Base-by-base conservation (phyloP, 2,329 filamentous ascomycete genomes). In the Beauveria varroae region DNA sequence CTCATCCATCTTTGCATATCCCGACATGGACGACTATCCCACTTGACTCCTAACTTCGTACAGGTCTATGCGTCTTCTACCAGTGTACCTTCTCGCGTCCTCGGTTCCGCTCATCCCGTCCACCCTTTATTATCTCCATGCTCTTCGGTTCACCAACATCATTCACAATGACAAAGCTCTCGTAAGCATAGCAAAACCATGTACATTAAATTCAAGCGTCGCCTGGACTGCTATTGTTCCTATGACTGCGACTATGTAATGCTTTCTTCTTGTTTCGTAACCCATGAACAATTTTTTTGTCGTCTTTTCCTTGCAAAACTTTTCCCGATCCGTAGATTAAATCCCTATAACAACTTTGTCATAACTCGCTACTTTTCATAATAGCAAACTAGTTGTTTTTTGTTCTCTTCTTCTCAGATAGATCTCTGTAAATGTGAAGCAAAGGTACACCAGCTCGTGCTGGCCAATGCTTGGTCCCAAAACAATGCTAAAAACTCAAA, bases 401-500 rank as follows among this genome's bases (percentile, higher is more conserved):
- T 26, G 26, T 50, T 57, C 20, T 40, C 40, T 57, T 49, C 37
- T 40, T 44, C 9, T 47, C 43, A 40, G 22, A n/a, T 53, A 28
- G 9, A 30, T 47, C 28, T 49, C 55, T 49, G 30, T 37, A 49
- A 37, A 50, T 57, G 20, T 28, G 30, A 57, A 49, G 55, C 44
- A 57, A 49, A 49, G 30, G 30, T 40, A 49, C 44, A 57, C 55
- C 28, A 47, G 44, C 44, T 44, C 55, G 16, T 57, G 34, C 22
- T 51, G 46, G 56, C 46, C 37, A 52, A 59, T 43, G 37, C 47
- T 40, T 50, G 20, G 22, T 49, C 6, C 43, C 43, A 40, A 53
- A 59, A 44, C 24, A 53, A 57, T 50, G 52, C 52, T 54, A 49
- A 49, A 54, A 54, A 55, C 3, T 26, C 51, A 54, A 61, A 55